These are phyloP conservation scores for Hypsizygus marmoreus DNA, from an alignment of 768 basidiomycete genomes.

Conservation along the genomic window DNA sequence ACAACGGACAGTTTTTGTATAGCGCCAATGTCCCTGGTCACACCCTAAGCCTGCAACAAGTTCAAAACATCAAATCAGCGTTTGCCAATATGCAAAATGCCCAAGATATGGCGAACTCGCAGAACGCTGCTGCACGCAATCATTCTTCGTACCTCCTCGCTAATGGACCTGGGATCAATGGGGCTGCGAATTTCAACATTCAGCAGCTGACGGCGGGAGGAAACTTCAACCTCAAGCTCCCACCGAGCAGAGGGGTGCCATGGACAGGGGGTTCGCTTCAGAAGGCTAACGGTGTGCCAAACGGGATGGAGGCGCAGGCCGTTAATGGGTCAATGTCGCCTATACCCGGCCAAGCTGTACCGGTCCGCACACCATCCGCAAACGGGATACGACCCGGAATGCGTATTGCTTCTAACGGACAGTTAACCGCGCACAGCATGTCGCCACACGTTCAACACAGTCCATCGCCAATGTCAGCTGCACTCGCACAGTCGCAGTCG, in stretches of 20 bases:
- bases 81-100: conserved; percentile 44
- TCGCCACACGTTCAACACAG: conserved; percentile 55
- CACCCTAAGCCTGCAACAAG: conserved; percentile 54
- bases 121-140: conserved; percentile 3
- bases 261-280: conserved; percentile 31
- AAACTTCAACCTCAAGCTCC: conserved; percentile 46
- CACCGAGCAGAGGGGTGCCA: conserved; percentile 41
- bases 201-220: conserved; percentile 28
- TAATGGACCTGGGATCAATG: too few relatives aligned
- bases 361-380: conserved; percentile 53
- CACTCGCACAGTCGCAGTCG: conserved; percentile 46
- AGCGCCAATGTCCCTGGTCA: conserved; percentile 35
- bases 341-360: conserved; percentile 35
- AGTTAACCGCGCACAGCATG: conserved; percentile 42
- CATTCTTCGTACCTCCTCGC: too few relatives aligned
- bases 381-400: conserved; percentile 52
- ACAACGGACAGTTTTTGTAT: conserved; percentile 32
- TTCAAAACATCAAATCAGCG: conserved; percentile 60
- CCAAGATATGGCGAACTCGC: conserved; percentile 37
- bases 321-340: conserved; percentile 35
- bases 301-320: conserved; percentile 30
- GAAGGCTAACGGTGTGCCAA: conserved; percentile 32
- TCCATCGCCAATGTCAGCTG: conserved; percentile 44
- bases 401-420: conserved; percentile 36
- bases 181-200: conserved; percentile 39